A percentile compares a stretch with the other conserved stretches of the same genome.
phyloP scores from a whole-genome alignment of 768 basidiomycete species.

The Boletales sp. region DNA sequence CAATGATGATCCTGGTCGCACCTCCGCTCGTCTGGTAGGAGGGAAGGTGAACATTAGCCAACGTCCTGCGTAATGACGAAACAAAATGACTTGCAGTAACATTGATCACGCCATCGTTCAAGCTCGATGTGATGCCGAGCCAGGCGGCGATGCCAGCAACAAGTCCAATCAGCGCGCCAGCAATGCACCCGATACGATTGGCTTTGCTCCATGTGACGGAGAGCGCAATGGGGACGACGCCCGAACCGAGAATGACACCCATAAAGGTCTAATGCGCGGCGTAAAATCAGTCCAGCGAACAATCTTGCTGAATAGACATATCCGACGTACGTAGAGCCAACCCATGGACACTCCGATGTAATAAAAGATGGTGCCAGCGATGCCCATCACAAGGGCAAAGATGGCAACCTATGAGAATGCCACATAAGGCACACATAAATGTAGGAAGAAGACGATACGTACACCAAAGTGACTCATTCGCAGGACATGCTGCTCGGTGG shows the following conservation, averaged over 20 bases:
- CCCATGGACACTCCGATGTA: conserved; percentile 93
- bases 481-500: conserved; percentile 71
- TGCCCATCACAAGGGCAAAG: conserved; percentile 74
- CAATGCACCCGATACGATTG: conserved; percentile 80
- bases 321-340: conserved; percentile 75
- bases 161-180: conserved; percentile 71
- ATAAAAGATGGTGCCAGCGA: conserved; percentile 83
- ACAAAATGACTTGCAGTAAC: conserved; percentile 48
- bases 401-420: conserved; percentile 47
- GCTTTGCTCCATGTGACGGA: conserved; percentile 84
- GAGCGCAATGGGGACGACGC: conserved; percentile 83
- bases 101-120: conserved; percentile 69
- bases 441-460: conserved; percentile 8
- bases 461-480: conserved; percentile 67
- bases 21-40: conserved; percentile 47
- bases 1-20: conserved; percentile 29
- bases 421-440: background rate
- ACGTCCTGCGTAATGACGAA: background rate
- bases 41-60: background rate
- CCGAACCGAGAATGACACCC: conserved; percentile 83
- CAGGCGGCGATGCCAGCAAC: conserved; percentile 71
- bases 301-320: background rate
- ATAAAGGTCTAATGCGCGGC: conserved; percentile 63
- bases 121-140: conserved; percentile 73
- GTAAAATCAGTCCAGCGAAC: background rate